Base-by-base conservation (phyloP, 2,329 filamentous ascomycete species). In the Chaetomium sp. region DNA sequence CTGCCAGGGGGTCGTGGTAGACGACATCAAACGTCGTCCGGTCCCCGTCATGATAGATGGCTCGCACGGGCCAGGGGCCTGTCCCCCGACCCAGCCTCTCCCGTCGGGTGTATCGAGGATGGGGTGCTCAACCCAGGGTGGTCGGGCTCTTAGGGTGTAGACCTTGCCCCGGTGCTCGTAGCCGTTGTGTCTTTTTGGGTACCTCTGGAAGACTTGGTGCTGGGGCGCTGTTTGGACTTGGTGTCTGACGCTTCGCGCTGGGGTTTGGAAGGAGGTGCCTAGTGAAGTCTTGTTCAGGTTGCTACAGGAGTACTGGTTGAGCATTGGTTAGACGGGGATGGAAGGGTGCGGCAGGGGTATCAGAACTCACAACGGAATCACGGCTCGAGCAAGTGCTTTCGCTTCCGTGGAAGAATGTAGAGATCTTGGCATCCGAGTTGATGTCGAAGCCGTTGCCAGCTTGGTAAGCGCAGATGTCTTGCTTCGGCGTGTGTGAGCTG, bases 1-100 rank as follows among this genome's bases (percentile, higher is more conserved):
- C 3, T 21, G 21, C 21, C 12, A 10, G 16, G 1, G 59, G 33
- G 29, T 65, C 54, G 21, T 65, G 63, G 23, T 62, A 65, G 4
- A 65, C 42, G 2, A 62, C 38, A 9, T 58, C 63, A 23, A 65
- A 61, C 16, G 5, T 35, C 2, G 29, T 49, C 12, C 55, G 49
- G 31, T 62, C 35, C 1, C 3, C 23, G 8, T 65, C 55, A 25
- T 62, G 62, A 27, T 65, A 65, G n/a, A 62, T 29, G 8, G 55
- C 63, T 12, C 59, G 27, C 21, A 65, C 59, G n/a, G n/a, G n/a
- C n/a, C n/a, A n/a, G 2, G 50, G 35, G 16, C 49, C 53, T 38
- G 10, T 4, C 47, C 57, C n/a, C 1, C 2, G 2, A 1, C 6
- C 57, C 57, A 60, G 12, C 12, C 21, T 1, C 47, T 21, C 1